Percentiles rank a stretch among this genome's conserved stretches.
Conservation (phyloP, 169 alveolate species). For the Pseudocohnilembus persalinus region DNA sequence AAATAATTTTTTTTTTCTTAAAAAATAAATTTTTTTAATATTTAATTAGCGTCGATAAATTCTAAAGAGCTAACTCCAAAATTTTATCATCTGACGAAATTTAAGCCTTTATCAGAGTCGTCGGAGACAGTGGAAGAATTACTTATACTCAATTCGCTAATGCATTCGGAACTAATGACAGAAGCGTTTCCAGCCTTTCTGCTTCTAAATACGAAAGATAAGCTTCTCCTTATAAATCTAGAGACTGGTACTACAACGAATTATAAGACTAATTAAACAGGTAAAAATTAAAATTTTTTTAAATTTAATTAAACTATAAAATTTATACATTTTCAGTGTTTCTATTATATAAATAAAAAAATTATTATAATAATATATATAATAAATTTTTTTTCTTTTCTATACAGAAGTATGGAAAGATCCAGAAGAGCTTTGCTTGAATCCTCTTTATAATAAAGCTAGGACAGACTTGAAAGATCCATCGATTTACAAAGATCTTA, state of each 20-base stretch:
- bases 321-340: too few relatives aligned
- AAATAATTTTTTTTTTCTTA: too few relatives aligned
- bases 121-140: slow-evolving; percentile 59
- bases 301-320: too few relatives aligned
- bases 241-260: not conserved
- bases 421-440: not conserved
- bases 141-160: slow-evolving; percentile 57
- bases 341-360: too few relatives aligned
- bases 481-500: not conserved
- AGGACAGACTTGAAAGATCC: not conserved
- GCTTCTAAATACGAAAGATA: slow-evolving; percentile 6
- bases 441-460: not conserved
- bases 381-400: too few relatives aligned
- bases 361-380: too few relatives aligned
- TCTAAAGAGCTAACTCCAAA: slow-evolving; percentile 38
- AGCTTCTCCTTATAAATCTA: not conserved
- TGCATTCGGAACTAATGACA: slow-evolving; percentile 17
- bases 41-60: slow-evolving; percentile 38
- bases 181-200: not conserved
- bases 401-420: not conserved
- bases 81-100: slow-evolving; percentile 47
- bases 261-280: not conserved
- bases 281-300: not conserved
- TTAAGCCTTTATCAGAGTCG: slow-evolving; percentile 50
- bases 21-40: too few relatives aligned